Evolutionary conservation across 2,329 filamentous ascomycete species (phyloP).

Genomic region (Xylariales sp.): DNA sequence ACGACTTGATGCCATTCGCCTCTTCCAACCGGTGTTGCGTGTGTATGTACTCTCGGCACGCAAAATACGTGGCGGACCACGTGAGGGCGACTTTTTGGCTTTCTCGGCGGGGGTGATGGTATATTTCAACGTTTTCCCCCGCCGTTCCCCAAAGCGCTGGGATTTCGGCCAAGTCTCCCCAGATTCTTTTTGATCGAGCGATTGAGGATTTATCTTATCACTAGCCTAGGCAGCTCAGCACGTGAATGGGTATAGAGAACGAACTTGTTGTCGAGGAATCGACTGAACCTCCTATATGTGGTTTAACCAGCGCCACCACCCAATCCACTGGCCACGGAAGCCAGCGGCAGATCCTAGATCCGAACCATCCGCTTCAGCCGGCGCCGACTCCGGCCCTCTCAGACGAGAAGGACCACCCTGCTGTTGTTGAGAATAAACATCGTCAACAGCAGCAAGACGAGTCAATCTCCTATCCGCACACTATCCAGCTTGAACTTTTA

Average conservation of each 20-base stretch:
- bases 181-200: too few relatives aligned
- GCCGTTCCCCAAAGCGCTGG: too few relatives aligned
- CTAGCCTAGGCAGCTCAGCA: too few relatives aligned
- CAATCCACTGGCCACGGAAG: conserved; percentile 11
- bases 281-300: conserved; percentile 30
- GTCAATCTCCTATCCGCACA: conserved; percentile 19
- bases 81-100: too few relatives aligned
- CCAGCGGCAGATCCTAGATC: conserved; percentile 6
- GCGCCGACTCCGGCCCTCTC: conserved; percentile 2
- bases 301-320: conserved; percentile 13
- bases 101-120: too few relatives aligned
- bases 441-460: background rate
- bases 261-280: conserved; percentile 26
- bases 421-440: background rate
- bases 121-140: too few relatives aligned
- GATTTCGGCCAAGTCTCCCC: too few relatives aligned
- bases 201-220: too few relatives aligned
- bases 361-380: conserved; percentile 8
- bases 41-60: too few relatives aligned
- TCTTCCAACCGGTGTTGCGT: too few relatives aligned
- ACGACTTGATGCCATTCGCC: too few relatives aligned
- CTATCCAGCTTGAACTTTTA: conserved; percentile 21
- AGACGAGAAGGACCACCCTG: background rate
- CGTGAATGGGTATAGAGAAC: conserved; percentile 28
- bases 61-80: too few relatives aligned